Conservation (phyloP, 1,139 yeast species). For the Scheffersomyces quercinus region DNA sequence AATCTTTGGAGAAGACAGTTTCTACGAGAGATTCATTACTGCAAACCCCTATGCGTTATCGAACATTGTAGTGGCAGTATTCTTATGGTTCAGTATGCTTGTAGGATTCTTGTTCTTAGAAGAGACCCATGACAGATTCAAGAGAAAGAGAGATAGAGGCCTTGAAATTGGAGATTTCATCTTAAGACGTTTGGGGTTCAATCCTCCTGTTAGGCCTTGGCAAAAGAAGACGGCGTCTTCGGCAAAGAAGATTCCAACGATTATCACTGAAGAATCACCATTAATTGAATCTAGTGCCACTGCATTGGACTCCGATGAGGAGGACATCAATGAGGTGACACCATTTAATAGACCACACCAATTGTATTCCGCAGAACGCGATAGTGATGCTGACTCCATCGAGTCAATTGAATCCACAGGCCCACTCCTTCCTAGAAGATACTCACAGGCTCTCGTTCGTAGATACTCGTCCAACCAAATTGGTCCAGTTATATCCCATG, state of each 20-base stretch:
- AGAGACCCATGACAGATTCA: conserved; percentile 54
- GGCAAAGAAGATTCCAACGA: not conserved
- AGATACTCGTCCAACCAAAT: conserved; percentile 14
- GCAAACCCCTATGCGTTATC: conserved; percentile 61
- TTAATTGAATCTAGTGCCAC: no score
- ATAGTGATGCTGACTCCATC: not conserved
- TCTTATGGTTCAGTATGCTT: conserved; percentile 39
- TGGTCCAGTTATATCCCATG: conserved; percentile 3
- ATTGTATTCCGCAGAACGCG: not conserved
- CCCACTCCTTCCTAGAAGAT: conserved; percentile 6
- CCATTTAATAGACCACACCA: not conserved
- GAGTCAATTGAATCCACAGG: conserved; percentile 7
- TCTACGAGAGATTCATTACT: conserved; percentile 30
- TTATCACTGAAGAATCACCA: not conserved
- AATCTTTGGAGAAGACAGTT: not conserved
- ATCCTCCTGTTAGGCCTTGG: conserved; percentile 38
- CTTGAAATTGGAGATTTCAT: conserved; percentile 54
- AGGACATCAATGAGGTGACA: not conserved
- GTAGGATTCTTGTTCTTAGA: conserved; percentile 56
- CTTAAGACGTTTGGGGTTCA: conserved; percentile 31
- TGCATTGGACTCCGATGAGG: not conserved
- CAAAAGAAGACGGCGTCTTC: conserved; percentile 3
- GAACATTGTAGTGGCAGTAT: conserved; percentile 51
- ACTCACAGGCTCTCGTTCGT: conserved; percentile 15
- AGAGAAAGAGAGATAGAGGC: conserved; percentile 49